Evolutionary conservation across 2,329 filamentous ascomycete species (phyloP), one percentile per base, ranked within the genome.

Genomic region (Penicillium polonicum): DNA sequence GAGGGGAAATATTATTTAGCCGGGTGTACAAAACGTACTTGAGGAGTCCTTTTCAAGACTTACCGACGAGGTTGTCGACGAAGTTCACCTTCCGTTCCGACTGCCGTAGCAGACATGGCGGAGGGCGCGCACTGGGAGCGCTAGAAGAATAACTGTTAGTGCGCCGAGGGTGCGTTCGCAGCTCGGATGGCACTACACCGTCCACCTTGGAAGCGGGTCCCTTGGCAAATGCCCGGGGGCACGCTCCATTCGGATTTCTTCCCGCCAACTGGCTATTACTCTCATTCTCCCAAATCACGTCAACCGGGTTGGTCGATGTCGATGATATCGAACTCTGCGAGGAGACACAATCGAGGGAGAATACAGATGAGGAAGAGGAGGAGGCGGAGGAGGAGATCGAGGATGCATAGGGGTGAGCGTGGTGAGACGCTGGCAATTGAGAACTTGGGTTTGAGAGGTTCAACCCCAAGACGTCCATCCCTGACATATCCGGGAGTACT

Each of bases 41-140:
- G 61, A 65, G 62, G 73, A 76, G 77, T 64, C 64, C 63, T 21
- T 64, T 60, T 69, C 72, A 68, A 74, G 52, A 82, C 93, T 91
- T 91, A 97, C 93, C 93, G 81, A 97, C 92, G 76, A 97, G 90
- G 76, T 88, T 94, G 77, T 97, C 92, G 78, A 97, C 93, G 73
- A 97, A 97, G 77, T 89, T 92, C 73, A 91, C 85, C 82, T 96
- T 96, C 73, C 92, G 90, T 78, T 97, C 92, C 71, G 87, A 86
- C 80, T 97, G 92, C 70, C 92, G 88, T 63, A 92, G 83, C 64
- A 97, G 84, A 58, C 88, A 79, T 49, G 93, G 91, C 68, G 90
- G 89, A 68, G 84, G 82, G 67, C 84, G 83, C 65, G 84, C 76
- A 68, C 83, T 81, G 38, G 71, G 58, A 54, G 65, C 64, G 63